These are phyloP conservation scores for Penicillium samsonianum DNA, from an alignment of 495 filamentous ascomycete genomes.

Conservation along the genomic window DNA sequence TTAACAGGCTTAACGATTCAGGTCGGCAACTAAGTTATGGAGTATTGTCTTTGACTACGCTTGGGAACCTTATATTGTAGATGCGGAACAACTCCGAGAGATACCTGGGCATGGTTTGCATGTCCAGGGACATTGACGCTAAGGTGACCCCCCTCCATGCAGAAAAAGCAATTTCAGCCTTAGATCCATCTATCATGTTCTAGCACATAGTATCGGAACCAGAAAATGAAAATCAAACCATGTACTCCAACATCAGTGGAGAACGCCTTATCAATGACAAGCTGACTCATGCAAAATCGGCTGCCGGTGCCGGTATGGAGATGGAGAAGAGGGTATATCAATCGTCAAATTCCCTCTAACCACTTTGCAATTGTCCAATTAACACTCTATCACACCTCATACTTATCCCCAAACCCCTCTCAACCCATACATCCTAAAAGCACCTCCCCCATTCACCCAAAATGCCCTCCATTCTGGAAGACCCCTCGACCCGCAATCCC, in stretches of 20 bases:
- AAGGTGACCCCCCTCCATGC: not conserved
- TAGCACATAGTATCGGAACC: not conserved
- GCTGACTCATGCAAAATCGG: conserved; percentile 20
- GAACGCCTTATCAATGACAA: conserved; percentile 26
- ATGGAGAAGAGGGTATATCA: conserved; percentile 3
- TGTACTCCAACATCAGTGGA: conserved; percentile 12
- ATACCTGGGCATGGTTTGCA: not conserved
- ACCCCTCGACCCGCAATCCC: conserved; percentile 56
- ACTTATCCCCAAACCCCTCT: not conserved
- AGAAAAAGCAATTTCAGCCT: too few relatives aligned
- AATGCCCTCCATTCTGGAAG: conserved; percentile 70
- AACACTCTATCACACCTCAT: not conserved
- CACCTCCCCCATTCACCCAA: conserved; percentile 4
- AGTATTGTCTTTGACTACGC: not conserved
- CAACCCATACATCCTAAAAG: not conserved
- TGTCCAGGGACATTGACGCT: too few relatives aligned
- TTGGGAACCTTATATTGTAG: not conserved
- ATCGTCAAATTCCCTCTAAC: not conserved
- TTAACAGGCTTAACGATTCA: not conserved
- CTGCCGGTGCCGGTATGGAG: not conserved
- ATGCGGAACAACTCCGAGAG: conserved; percentile 1
- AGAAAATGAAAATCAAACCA: not conserved
- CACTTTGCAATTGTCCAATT: not conserved
- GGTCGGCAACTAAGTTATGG: not conserved
- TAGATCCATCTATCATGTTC: not conserved